These are phyloP conservation scores for Botrytis porri DNA, from an alignment of 2,329 filamentous ascomycete species.

Conservation along the genomic window DNA sequence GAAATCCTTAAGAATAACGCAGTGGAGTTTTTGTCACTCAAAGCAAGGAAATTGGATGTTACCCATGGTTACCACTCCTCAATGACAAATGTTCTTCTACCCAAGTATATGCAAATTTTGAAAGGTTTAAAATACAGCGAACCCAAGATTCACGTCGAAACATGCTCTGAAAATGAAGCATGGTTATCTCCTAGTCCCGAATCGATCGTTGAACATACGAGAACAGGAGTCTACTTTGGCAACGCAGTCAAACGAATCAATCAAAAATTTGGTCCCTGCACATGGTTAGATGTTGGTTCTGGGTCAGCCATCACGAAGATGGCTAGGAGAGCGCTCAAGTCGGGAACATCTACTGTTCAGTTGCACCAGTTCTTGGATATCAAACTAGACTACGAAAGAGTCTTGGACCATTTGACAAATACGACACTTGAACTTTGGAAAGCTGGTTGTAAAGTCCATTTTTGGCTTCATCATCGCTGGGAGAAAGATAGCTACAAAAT, in stretches of 20 bases:
- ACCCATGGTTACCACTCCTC: background rate
- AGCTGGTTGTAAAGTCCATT: background rate
- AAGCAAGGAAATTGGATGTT: background rate
- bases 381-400: background rate
- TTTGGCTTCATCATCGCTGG: background rate
- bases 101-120: background rate
- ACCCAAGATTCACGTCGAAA: background rate
- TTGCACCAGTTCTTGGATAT: background rate
- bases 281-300: background rate
- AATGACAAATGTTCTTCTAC: background rate
- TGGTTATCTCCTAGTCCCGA: background rate
- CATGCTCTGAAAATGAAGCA: background rate
- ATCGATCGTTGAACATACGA: background rate
- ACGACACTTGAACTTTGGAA: background rate
- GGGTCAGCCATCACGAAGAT: background rate
- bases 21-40: background rate
- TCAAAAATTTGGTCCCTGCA: conserved; percentile 1
- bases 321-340: background rate
- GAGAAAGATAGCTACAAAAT: conserved; percentile 23
- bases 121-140: background rate
- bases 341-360: background rate
- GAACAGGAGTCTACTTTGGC: background rate
- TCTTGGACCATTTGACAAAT: background rate
- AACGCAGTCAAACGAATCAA: background rate
- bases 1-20: background rate